A percentile compares a stretch with the other conserved stretches of the same genome.
Conservation (phyloP, 257 asterid genomes). For the Ballota nigra region DNA sequence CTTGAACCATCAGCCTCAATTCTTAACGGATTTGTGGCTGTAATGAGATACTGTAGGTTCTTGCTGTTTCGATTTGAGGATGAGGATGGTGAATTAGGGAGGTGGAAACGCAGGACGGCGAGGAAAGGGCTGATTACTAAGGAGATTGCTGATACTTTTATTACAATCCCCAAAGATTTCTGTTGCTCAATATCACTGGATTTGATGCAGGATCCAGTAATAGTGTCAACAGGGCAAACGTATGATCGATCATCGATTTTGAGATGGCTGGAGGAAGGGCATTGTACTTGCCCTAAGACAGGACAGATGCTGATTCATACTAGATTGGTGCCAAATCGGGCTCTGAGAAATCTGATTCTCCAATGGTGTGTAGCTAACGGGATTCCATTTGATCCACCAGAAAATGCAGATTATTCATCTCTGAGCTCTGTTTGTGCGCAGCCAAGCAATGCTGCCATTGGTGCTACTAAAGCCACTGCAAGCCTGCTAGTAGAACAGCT, state of each 20-base stretch:
- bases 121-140: slow-evolving; percentile 52
- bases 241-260: slow-evolving; percentile 75
- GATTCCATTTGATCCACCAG: slow-evolving; percentile 56
- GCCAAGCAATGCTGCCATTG: slow-evolving; percentile 61
- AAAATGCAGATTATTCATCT: slow-evolving; percentile 45
- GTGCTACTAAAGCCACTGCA: slow-evolving; percentile 75
- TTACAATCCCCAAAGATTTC: slow-evolving; percentile 73
- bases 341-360: slow-evolving; percentile 63
- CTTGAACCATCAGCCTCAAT: slow-evolving; percentile 66
- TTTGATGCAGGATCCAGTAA: slow-evolving; percentile 87
- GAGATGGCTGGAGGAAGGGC: slow-evolving; percentile 94
- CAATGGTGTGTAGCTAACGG: slow-evolving; percentile 83
- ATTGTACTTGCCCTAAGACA: slow-evolving; percentile 75
- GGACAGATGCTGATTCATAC: slow-evolving; percentile 78
- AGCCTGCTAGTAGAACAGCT: slow-evolving; percentile 60
- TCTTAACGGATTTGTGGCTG: slow-evolving; percentile 71
- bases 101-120: slow-evolving; percentile 38
- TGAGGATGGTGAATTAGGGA: slow-evolving; percentile 61
- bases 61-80: slow-evolving; percentile 77
- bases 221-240: slow-evolving; percentile 86
- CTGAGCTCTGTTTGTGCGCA: slow-evolving; percentile 32
- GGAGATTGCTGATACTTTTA: slow-evolving; percentile 73
- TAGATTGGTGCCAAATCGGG: slow-evolving; percentile 64
- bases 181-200: slow-evolving; percentile 83
- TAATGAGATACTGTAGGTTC: slow-evolving; percentile 71